Evolutionary conservation across 805 yeast species (phyloP).

Genomic region (Myxozyma melibiosi): DNA sequence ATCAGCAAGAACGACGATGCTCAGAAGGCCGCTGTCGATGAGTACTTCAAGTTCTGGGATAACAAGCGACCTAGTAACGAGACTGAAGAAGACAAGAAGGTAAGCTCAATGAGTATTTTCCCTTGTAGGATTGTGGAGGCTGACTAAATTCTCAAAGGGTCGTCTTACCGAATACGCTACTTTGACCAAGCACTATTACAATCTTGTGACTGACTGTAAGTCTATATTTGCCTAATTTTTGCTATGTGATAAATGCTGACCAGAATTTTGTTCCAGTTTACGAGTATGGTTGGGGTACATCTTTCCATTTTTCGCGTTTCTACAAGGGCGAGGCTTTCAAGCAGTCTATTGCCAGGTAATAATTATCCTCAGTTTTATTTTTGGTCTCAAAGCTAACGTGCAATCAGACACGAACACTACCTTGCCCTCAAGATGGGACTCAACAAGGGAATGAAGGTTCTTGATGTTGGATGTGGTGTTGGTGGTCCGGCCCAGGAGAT

Average conservation of each 20-base stretch:
- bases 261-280: constrained; percentile 52
- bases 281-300: constrained; percentile 99
- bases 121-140: not conserved
- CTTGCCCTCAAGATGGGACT: constrained; percentile 85
- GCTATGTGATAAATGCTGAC: not conserved
- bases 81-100: constrained; percentile 60
- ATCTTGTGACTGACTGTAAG: constrained; percentile 84
- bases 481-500: constrained; percentile 99
- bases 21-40: constrained; percentile 78
- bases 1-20: constrained; percentile 76
- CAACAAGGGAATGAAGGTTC: constrained; percentile 76
- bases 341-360: constrained; percentile 77
- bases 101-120: not conserved
- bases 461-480: constrained; percentile 99
- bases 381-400: not conserved
- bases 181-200: constrained; percentile 92
- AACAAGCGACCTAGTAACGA: constrained; percentile 69
- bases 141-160: constrained; percentile 35
- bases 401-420: constrained; percentile 87
- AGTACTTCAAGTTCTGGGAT: constrained; percentile 97
- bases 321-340: constrained; percentile 90
- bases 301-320: constrained; percentile 95
- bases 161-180: constrained; percentile 86
- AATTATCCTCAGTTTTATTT: not conserved
- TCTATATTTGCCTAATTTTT: not conserved